Evolutionary conservation across 768 basidiomycete genomes (phyloP).

Genomic region (Holtermannia corniformis): DNA sequence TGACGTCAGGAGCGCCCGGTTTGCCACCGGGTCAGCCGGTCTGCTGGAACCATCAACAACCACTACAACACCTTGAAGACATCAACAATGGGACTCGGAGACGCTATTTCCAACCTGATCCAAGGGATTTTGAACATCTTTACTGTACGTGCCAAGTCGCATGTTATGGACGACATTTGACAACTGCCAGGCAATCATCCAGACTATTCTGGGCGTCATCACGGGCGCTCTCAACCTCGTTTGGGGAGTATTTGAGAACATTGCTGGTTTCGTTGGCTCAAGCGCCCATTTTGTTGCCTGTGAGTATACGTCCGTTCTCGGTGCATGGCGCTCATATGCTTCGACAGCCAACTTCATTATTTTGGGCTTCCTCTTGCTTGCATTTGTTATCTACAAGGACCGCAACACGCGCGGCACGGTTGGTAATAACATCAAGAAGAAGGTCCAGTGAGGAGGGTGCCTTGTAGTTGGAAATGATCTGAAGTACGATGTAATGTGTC

Average conservation of each 20-base stretch:
- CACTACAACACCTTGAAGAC: background rate
- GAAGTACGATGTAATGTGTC: no score
- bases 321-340: background rate
- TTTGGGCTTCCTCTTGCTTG: constrained; percentile 17
- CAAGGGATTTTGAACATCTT: background rate
- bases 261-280: constrained; percentile 23
- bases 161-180: background rate
- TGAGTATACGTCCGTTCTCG: constrained; percentile 7
- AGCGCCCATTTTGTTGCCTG: constrained; percentile 25
- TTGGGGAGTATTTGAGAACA: constrained; percentile 15
- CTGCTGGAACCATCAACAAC: no score
- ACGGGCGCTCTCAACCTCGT: constrained; percentile 15
- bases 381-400: constrained; percentile 24
- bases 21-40: no score
- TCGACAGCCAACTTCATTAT: constrained; percentile 26
- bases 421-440: constrained; percentile 16
- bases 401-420: constrained; percentile 14
- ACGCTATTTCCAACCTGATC: background rate
- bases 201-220: constrained; percentile 20
- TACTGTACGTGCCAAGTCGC: background rate
- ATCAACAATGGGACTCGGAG: background rate
- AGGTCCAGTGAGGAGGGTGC: constrained; percentile 9
- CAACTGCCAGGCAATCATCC: constrained; percentile 17
- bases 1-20: no score
- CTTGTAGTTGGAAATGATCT: no score